Percentiles rank a stretch among this genome's conserved stretches.
These are phyloP conservation scores for Lolium perenne DNA, from an alignment of 176 grass and related monocot species.

Conservation along the genomic window DNA sequence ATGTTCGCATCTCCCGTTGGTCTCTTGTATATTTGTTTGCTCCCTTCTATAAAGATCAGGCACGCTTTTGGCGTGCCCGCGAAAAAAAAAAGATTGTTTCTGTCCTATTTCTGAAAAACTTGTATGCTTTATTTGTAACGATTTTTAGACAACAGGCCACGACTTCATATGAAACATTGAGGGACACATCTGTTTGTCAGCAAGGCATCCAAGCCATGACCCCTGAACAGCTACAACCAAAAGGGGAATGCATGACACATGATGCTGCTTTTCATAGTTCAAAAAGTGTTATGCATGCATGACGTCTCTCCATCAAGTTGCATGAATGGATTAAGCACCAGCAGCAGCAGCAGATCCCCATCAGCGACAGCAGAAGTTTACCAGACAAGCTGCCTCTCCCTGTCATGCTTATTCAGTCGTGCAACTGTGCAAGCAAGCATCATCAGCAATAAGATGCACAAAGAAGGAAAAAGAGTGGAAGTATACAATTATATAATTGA, in stretches of 20 bases:
- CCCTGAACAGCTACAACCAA: neutral
- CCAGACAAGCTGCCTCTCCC: neutral
- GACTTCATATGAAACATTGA: neutral
- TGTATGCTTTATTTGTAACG: neutral
- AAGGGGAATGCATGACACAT: neutral
- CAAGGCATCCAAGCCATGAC: neutral
- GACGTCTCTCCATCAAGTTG: neutral
- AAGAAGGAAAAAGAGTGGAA: neutral
- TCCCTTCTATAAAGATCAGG: too few relatives aligned
- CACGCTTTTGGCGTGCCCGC: too few relatives aligned
- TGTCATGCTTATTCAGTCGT: constrained; percentile 8
- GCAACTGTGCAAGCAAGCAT: neutral
- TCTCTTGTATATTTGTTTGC: too few relatives aligned
- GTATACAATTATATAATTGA: constrained; percentile 20
- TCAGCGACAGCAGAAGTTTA: neutral
- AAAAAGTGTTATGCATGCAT: neutral
- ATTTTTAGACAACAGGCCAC: too few relatives aligned
- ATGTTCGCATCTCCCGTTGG: too few relatives aligned
- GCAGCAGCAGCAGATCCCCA: neutral
- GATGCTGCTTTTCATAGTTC: neutral
- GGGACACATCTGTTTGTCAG: neutral
- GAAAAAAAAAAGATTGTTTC: too few relatives aligned
- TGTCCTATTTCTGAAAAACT: neutral
- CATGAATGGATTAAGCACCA: constrained; percentile 1
- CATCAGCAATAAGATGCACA: neutral